phyloP scores from a whole-genome alignment of 164 flowering plant species.

The Amborella trichopoda region DNA sequence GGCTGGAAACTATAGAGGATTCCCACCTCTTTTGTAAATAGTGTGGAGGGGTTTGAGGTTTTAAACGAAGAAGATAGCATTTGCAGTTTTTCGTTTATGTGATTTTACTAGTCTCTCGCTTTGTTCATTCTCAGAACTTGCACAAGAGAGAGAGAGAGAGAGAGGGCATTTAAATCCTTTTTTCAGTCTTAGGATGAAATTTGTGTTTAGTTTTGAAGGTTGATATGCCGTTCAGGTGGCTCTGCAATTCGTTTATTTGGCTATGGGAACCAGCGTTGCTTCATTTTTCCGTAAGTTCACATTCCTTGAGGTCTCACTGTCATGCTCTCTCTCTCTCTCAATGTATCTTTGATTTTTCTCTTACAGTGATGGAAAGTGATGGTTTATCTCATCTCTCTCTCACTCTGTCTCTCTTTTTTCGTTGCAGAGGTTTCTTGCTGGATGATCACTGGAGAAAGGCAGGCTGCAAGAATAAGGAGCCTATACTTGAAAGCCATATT shows the following conservation, averaged over 20 bases:
- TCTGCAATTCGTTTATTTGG: constrained; percentile 37
- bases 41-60: no score
- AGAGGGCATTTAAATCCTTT: neutral
- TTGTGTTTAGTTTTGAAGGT: neutral
- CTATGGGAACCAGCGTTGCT: constrained; percentile 30
- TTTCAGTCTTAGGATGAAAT: neutral
- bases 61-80: no score
- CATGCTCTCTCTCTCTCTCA: no score
- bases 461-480: constrained; percentile 36
- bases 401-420: neutral
- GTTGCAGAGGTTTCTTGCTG: constrained; percentile 47
- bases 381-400: neutral
- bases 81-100: no score
- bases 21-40: no score
- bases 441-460: constrained; percentile 56
- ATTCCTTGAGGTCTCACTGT: no score
- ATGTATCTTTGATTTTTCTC: no score
- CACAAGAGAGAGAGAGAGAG: no score
- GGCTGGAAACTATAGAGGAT: no score
- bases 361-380: no score
- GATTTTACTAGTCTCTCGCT: no score
- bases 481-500: constrained; percentile 42
- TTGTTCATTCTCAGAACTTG: no score
- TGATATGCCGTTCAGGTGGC: constrained; percentile 29
- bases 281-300: constrained; percentile 52